phyloP scores from a whole-genome alignment of 2,329 filamentous ascomycete genomes.

The Nemania bipapillata region DNA sequence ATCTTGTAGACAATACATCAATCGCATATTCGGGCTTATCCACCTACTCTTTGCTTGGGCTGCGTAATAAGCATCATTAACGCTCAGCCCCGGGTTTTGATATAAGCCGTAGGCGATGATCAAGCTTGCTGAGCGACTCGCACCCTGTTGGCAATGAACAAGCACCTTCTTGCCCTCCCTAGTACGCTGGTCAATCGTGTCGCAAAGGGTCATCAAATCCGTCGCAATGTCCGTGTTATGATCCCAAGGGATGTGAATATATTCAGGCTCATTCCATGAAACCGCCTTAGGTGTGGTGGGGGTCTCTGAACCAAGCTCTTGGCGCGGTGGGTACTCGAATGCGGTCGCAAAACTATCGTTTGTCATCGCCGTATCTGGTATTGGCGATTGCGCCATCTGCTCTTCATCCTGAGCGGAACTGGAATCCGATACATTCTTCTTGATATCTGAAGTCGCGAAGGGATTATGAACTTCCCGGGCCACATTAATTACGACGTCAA shows the following conservation, averaged over 20 bases:
- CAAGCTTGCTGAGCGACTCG: conserved; percentile 83
- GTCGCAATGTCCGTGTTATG: conserved; percentile 87
- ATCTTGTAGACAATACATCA: conserved; percentile 89
- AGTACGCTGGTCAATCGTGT: conserved; percentile 77
- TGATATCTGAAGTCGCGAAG: conserved; percentile 58
- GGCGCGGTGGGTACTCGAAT: conserved; percentile 65
- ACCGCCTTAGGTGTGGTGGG: conserved; percentile 69
- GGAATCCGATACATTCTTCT: conserved; percentile 42
- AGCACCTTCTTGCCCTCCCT: conserved; percentile 80
- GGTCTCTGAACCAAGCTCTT: conserved; percentile 56
- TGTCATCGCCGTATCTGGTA: conserved; percentile 68
- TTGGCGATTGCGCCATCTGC: conserved; percentile 57
- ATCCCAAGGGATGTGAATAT: conserved; percentile 88
- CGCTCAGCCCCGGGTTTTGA: conserved; percentile 77
- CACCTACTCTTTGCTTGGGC: conserved; percentile 84
- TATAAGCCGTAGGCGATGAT: conserved; percentile 89
- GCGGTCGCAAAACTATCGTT: conserved; percentile 69
- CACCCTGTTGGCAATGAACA: conserved; percentile 86
- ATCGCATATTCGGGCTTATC: conserved; percentile 92
- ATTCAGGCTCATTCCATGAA: conserved; percentile 71
- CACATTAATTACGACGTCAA: conserved; percentile 86
- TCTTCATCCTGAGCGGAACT: conserved; percentile 41
- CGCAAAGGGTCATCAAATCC: conserved; percentile 79
- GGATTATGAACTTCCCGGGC: conserved; percentile 84
- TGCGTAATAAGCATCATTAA: conserved; percentile 84